phyloP scores from a whole-genome alignment of 805 yeast genomes.

The Nakazawaea laoshanensis region DNA sequence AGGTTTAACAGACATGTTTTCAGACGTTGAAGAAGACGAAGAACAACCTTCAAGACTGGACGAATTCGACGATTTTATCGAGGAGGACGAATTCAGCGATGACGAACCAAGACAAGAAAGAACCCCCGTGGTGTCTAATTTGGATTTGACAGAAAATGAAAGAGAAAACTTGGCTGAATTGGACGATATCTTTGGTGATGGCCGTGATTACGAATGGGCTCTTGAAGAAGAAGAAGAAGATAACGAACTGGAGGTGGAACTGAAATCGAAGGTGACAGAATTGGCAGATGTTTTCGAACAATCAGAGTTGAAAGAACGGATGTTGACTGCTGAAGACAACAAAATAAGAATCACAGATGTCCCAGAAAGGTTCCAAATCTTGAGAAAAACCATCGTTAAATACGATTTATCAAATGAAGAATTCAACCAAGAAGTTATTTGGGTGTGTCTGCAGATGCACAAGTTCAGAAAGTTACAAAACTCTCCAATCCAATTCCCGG shows the following conservation, averaged over 20 bases:
- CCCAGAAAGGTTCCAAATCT: constrained; percentile 86
- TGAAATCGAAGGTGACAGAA: constrained; percentile 33
- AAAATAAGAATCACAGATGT: constrained; percentile 76
- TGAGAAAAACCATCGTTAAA: constrained; percentile 58
- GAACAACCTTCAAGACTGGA: constrained; percentile 31
- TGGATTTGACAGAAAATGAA: constrained; percentile 43
- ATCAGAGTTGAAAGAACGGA: constrained; percentile 80
- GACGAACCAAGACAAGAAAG: constrained; percentile 56
- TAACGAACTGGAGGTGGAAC: constrained; percentile 38
- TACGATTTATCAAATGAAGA: constrained; percentile 66
- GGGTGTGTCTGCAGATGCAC: constrained; percentile 66
- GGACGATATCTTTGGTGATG: constrained; percentile 94
- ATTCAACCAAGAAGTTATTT: constrained; percentile 61
- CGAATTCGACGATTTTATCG: constrained; percentile 95
- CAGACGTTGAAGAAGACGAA: constrained; percentile 43
- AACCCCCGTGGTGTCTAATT: constrained; percentile 17
- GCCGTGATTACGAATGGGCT: constrained; percentile 98
- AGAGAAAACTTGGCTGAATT: constrained; percentile 89
- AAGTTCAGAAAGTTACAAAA: constrained; percentile 44
- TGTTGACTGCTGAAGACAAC: constrained; percentile 91
- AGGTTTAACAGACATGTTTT: constrained; percentile 61
- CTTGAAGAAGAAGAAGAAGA: constrained; percentile 76
- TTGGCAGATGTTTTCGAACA: constrained; percentile 91
- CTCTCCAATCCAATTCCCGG: constrained; percentile 20
- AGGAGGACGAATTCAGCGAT: constrained; percentile 92